phyloP scores from a whole-genome alignment of 768 basidiomycete species.

The Chalciporus pseudorubinellus region DNA sequence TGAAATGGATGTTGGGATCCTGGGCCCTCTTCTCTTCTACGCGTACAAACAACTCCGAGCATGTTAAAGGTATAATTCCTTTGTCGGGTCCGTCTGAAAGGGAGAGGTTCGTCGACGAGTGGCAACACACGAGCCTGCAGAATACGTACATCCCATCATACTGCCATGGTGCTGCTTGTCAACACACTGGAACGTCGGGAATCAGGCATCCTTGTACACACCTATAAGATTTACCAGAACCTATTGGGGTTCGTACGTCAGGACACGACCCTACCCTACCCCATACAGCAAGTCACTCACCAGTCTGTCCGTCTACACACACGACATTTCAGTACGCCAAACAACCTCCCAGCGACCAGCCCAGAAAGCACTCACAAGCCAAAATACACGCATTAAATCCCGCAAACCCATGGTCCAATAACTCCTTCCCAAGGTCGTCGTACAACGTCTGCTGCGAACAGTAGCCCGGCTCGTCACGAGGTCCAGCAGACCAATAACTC shows the following conservation, averaged over 20 bases:
- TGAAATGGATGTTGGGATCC: conserved; percentile 74
- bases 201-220: conserved; percentile 35
- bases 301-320: conserved; percentile 73
- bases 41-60: conserved; percentile 86
- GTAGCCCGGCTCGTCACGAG: conserved; percentile 84
- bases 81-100: conserved; percentile 87
- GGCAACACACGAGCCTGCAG: conserved; percentile 1
- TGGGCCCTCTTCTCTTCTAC: conserved; percentile 60
- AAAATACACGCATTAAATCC: conserved; percentile 99
- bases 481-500: conserved; percentile 95
- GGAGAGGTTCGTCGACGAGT: conserved; percentile 5
- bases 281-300: conserved; percentile 41
- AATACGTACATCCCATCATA: conserved; percentile 91
- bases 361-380: conserved; percentile 73
- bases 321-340: background rate
- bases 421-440: conserved; percentile 89
- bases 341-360: background rate
- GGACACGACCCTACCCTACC: background rate
- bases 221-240: conserved; percentile 93
- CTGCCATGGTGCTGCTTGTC: conserved; percentile 36
- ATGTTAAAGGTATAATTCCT: conserved; percentile 96
- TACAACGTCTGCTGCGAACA: conserved; percentile 94
- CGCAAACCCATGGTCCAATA: conserved; percentile 92
- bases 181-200: background rate
- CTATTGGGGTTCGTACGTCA: conserved; percentile 36